These are phyloP conservation scores for Trametes sanguinea DNA, from an alignment of 768 basidiomycete species.

Conservation along the genomic window DNA sequence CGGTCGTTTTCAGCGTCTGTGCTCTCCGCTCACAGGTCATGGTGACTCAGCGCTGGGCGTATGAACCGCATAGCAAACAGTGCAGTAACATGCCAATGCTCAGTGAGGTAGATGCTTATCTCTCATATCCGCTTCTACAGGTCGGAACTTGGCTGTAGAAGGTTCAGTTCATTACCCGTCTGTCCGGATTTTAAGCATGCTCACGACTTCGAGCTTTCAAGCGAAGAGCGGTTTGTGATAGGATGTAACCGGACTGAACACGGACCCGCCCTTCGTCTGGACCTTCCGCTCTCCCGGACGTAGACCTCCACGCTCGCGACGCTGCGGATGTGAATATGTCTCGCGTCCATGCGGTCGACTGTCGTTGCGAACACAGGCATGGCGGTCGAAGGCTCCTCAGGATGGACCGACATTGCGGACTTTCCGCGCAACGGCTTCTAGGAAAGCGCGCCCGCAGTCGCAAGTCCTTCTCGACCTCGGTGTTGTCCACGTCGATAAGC, in stretches of 20 bases:
- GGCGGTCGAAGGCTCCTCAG: background rate
- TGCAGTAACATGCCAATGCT: too few species aligned
- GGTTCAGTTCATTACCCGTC: too few species aligned
- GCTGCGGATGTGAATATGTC: background rate
- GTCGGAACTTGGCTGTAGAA: too few species aligned
- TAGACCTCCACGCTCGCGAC: background rate
- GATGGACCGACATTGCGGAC: background rate
- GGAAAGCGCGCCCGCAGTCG: background rate
- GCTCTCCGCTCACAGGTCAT: too few species aligned
- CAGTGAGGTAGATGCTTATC: too few species aligned
- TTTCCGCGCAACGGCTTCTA: background rate
- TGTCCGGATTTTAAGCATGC: too few species aligned
- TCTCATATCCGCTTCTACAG: too few species aligned
- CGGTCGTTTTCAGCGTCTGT: too few species aligned
- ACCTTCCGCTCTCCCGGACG: slow-evolving; percentile 7
- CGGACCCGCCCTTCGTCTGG: background rate
- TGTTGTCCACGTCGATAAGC: background rate
- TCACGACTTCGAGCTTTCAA: too few species aligned
- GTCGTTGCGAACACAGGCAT: background rate
- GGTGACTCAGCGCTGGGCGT: too few species aligned
- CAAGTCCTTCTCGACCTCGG: background rate
- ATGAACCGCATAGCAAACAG: too few species aligned
- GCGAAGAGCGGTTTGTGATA: background rate
- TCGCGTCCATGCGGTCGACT: slow-evolving; percentile 12
- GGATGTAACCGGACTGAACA: background rate